A percentile compares a stretch with the other conserved stretches of the same genome.
Evolutionary conservation across 73 alveolate genomes (phyloP).

Genomic region (Tetrahymena elliotti): DNA sequence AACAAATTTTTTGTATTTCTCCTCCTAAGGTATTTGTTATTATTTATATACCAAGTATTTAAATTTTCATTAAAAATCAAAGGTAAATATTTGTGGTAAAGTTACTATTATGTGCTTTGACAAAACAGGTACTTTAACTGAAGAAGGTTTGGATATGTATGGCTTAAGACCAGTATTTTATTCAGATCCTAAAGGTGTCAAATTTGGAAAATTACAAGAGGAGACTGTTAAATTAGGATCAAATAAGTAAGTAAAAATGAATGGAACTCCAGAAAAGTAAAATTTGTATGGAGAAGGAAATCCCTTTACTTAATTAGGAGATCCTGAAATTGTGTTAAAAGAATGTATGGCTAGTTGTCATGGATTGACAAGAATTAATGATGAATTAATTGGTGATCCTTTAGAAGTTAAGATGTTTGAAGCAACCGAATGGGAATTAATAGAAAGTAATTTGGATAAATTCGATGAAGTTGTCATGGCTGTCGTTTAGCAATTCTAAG

Average conservation of each 20-base stretch:
- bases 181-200: not conserved
- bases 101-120: constrained; percentile 81
- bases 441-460: constrained; percentile 23
- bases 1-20: constrained; percentile 64
- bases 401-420: constrained; percentile 87
- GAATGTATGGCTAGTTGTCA: constrained; percentile 48
- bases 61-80: not conserved
- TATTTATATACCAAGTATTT: too few relatives aligned
- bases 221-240: not conserved
- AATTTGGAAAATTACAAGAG: not conserved
- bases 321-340: constrained; percentile 6
- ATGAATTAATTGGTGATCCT: constrained; percentile 84
- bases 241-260: not conserved
- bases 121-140: constrained; percentile 95
- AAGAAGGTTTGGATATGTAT: constrained; percentile 76
- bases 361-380: constrained; percentile 42
- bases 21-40: constrained; percentile 67
- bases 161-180: constrained; percentile 55
- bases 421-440: constrained; percentile 61
- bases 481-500: not conserved
- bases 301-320: not conserved
- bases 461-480: not conserved
- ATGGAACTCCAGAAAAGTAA: not conserved
- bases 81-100: constrained; percentile 74
- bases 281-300: not conserved